These are phyloP conservation scores for Ceratocystis cubensis DNA, from an alignment of 2,329 filamentous ascomycete genomes.

Conservation along the genomic window DNA sequence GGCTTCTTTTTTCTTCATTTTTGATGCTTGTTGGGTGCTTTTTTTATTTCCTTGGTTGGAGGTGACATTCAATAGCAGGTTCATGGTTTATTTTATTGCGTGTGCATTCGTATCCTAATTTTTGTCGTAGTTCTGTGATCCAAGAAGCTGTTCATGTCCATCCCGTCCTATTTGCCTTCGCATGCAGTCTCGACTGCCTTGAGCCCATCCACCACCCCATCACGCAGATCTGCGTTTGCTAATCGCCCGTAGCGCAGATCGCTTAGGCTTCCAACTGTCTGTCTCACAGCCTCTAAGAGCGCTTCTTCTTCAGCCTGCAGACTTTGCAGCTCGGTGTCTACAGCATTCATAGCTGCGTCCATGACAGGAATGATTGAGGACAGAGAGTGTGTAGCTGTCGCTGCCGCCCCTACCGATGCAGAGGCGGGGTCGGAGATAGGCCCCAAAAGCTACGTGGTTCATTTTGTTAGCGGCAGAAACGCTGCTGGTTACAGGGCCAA, in stretches of 20 bases:
- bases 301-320: constrained; percentile 52
- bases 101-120: background rate
- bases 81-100: constrained; percentile 4
- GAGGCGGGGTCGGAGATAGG: constrained; percentile 24
- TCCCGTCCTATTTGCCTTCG: constrained; percentile 7
- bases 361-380: constrained; percentile 55
- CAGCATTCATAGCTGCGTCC: constrained; percentile 48
- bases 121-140: background rate
- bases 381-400: constrained; percentile 44
- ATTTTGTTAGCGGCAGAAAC: background rate
- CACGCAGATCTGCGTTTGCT: constrained; percentile 47
- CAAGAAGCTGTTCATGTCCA: background rate
- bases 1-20: constrained; percentile 20
- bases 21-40: constrained; percentile 10
- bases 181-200: constrained; percentile 34
- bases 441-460: background rate
- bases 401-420: constrained; percentile 30
- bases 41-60: background rate
- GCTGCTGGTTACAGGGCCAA: background rate
- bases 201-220: constrained; percentile 57
- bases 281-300: constrained; percentile 48
- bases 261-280: constrained; percentile 60
- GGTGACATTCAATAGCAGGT: constrained; percentile 4
- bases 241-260: constrained; percentile 72
- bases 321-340: constrained; percentile 55